Base-by-base conservation (phyloP, 2,329 filamentous ascomycete genomes). In the Fusarium scirpi region DNA sequence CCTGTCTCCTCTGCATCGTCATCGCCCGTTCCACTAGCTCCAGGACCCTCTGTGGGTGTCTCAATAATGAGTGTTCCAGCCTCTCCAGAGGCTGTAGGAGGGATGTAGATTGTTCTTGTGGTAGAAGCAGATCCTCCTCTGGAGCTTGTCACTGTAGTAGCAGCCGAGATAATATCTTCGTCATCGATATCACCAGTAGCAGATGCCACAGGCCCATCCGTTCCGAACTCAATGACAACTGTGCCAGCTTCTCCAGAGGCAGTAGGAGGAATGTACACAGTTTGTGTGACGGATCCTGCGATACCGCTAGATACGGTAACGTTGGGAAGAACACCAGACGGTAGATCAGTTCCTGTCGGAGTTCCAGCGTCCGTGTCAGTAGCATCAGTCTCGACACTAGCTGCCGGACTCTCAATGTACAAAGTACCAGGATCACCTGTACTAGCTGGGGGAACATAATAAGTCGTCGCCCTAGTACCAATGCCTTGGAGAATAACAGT, bases 191-290 rank as follows among this genome's bases (percentile, higher is more conserved):
- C 41, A 3, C 20, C 15, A 44, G 22, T 24, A 7, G 22, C 41
- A 24, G 41, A 22, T 4, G 22, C 41, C 9, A 4, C 41, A 16
- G 41, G 41, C 4, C 41, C 22, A 22, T 44, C 41, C 22, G 41
- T 44, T 16, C 20, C 20, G 9, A 25, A 9, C 9, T 62, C 57
- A 5, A 67, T 66, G 4, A 67, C 52, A 11, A 67, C 12, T 15
- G 49, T 67, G 0, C 64, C 62, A 7, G 51, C 29, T 15, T 61
- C 60, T 2, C 47, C 60, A 5, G 60, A 53, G 6, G 45, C 44
- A 4, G 63, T 43, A 7, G 63, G 61, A 8, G 49, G 40, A 4
- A 65, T 18, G 15, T 67, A 67, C 4, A 59, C 20, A 11, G 55
- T 67, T 5, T 44, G 30, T 1, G 44, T 54, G 3, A 27, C 40